Base-by-base conservation (phyloP, 106 monocot species). In the Ottelia alismoides region DNA sequence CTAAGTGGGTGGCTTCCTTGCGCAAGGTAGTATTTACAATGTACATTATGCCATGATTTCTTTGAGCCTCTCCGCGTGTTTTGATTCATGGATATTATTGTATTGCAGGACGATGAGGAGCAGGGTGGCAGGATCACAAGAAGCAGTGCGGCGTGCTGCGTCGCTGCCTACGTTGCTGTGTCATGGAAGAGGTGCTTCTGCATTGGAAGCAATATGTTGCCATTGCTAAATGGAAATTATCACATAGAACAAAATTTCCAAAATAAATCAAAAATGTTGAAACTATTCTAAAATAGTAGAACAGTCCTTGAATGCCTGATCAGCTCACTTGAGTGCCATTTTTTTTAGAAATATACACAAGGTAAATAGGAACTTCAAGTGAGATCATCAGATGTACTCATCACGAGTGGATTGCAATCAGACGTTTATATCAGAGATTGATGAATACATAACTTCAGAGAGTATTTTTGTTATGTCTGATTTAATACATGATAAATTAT, bases 1-100 rank as follows among this genome's bases (percentile, higher is more conserved):
- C 60, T 96, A 30, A 96, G 84, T 61, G 94, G 94, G 27, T 96
- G 94, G 94, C 94, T 96, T 74, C 94, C 94, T 35, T 88, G 94
- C 62, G 81, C 81, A 47, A 84, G 81, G 88, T 92, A 22, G 6
- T 9, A 23, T 23, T 2, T n/a, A 22, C 46, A 0, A 27, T 21
- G 17, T 27, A 46, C 31, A 22, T 25, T 5, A 45, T 14, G 16
- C 28, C n/a, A 2, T 32, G 19, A n/a, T 3, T 12, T 30, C 20
- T 45, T 45, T 2, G 22, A 46, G 11, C 9, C 28, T n/a, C 25
- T 12, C 9, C 35, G 24, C 28, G 25, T 21, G 4, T 56, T 27
- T 32, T 31, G 6, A 29, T 22, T 17, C 28, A 27, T 3, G 25
- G 21, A 14, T 29, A 7, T 30, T 30, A 56, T 20, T 21, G 25